A percentile compares a stretch with the other conserved stretches of the same genome.
phyloP scores from a whole-genome alignment of 2,329 filamentous ascomycete species.

The Aspergillus piperis region DNA sequence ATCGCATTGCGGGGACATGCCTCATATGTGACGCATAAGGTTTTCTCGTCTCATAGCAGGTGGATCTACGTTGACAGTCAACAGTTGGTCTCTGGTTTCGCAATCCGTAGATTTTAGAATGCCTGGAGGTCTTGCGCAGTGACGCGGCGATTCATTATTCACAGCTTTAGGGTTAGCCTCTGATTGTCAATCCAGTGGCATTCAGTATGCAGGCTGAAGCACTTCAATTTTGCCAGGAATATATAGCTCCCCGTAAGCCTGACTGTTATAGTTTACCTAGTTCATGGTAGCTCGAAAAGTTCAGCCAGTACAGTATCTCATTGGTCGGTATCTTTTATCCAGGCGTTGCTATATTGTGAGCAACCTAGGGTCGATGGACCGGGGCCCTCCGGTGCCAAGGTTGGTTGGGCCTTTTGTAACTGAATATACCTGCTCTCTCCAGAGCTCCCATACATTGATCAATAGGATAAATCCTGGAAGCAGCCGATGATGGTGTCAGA shows the following conservation, averaged over 20 bases:
- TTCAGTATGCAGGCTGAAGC: neutral
- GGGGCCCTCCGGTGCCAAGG: neutral
- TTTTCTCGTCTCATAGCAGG: no score
- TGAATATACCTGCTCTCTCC: neutral
- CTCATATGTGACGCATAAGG: neutral
- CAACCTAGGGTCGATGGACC: neutral
- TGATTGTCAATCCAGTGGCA: neutral
- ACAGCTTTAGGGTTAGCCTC: neutral
- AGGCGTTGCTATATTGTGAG: neutral
- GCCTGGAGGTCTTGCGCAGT: neutral
- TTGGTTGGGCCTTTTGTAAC: neutral
- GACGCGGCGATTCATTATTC: neutral
- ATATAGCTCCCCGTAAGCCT: neutral
- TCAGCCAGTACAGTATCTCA: neutral
- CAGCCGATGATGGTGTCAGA: neutral
- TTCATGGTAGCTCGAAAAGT: neutral
- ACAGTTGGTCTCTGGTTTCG: no score
- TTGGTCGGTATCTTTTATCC: neutral
- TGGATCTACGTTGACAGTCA: no score
- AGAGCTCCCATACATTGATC: neutral
- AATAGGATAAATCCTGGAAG: neutral
- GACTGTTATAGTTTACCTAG: neutral
- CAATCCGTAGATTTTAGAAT: neutral
- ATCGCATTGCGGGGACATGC: neutral
- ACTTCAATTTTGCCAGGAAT: neutral